phyloP scores from a whole-genome alignment of 164 flowering plant species.

The Macadamia tetraphylla region DNA sequence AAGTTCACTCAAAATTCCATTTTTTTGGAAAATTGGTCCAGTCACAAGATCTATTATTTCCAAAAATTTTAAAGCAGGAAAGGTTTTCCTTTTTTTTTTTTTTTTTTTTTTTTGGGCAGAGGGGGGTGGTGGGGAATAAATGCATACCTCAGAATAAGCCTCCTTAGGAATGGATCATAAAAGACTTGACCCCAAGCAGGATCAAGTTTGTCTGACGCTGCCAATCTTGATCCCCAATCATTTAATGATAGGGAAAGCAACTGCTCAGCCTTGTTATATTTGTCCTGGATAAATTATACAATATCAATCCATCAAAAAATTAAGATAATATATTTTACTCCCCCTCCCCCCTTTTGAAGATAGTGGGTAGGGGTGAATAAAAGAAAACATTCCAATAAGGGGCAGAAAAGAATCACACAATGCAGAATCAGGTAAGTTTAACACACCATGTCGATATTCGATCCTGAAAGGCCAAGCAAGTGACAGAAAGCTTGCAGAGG shows the following conservation, averaged over 20 bases:
- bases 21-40: too few relatives aligned
- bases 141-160: slow-evolving; percentile 72
- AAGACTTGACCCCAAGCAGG: slow-evolving; percentile 83
- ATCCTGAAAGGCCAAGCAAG: slow-evolving; percentile 61
- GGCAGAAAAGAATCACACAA: not conserved
- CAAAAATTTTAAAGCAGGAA: too few relatives aligned
- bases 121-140: not conserved
- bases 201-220: slow-evolving; percentile 55
- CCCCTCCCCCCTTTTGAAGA: too few relatives aligned
- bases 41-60: too few relatives aligned
- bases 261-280: slow-evolving; percentile 49
- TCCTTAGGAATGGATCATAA: slow-evolving; percentile 78
- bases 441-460: slow-evolving; percentile 63
- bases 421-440: too few relatives aligned
- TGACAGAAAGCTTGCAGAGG: slow-evolving; percentile 87
- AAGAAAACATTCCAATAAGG: not conserved
- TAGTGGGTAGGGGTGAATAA: not conserved
- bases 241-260: slow-evolving; percentile 57
- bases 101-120: not conserved
- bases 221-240: slow-evolving; percentile 66
- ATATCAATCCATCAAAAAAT: not conserved
- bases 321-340: not conserved
- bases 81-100: not conserved
- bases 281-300: slow-evolving; percentile 42
- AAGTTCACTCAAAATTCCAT: too few relatives aligned